Percentiles rank a stretch among this genome's conserved stretches.
Evolutionary conservation across 2,329 filamentous ascomycete genomes (phyloP).

Genomic region (Coniochaeta pulveracea): DNA sequence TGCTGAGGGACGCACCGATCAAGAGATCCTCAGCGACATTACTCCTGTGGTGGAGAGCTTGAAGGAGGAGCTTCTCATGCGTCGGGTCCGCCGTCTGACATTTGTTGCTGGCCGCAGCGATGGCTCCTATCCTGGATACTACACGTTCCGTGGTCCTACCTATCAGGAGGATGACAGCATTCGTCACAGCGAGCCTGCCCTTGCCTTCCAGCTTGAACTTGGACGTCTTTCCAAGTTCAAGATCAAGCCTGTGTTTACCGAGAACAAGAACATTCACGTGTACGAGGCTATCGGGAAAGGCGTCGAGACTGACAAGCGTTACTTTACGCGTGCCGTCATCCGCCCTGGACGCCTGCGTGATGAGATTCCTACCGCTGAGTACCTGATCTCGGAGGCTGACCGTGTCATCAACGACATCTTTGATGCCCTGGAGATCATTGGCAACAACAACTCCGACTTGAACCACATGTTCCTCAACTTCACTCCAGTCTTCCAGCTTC

Average conservation of each 20-base stretch:
- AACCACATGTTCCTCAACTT: slow-evolving; percentile 99
- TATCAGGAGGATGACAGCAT: slow-evolving; percentile 93
- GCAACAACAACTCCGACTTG: slow-evolving; percentile 97
- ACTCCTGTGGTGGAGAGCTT: slow-evolving; percentile 63
- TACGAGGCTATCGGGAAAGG: slow-evolving; percentile 95
- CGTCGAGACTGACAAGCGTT: slow-evolving; percentile 92
- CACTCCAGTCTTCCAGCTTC: slow-evolving; percentile 86
- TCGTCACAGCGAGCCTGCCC: slow-evolving; percentile 89
- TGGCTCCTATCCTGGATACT: slow-evolving; percentile 92
- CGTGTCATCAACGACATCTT: slow-evolving; percentile 95
- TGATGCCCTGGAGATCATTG: slow-evolving; percentile 94
- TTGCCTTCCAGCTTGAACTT: slow-evolving; percentile 97
- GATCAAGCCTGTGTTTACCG: slow-evolving; percentile 96
- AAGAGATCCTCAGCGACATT: slow-evolving; percentile 68
- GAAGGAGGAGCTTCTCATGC: slow-evolving; percentile 73
- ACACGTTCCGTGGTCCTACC: slow-evolving; percentile 87
- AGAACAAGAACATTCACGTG: slow-evolving; percentile 98
- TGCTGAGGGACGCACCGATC: slow-evolving; percentile 71
- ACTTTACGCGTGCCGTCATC: slow-evolving; percentile 95
- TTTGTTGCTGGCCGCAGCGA: slow-evolving; percentile 95
- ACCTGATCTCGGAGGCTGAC: slow-evolving; percentile 94
- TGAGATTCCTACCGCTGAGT: slow-evolving; percentile 96
- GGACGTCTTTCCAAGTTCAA: slow-evolving; percentile 91
- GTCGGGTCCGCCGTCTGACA: slow-evolving; percentile 77
- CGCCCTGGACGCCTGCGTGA: slow-evolving; percentile 88